Percentiles rank a stretch among this genome's conserved stretches.
Evolutionary conservation across 2,329 filamentous ascomycete genomes (phyloP).

Genomic region (Aspergillus sp.): DNA sequence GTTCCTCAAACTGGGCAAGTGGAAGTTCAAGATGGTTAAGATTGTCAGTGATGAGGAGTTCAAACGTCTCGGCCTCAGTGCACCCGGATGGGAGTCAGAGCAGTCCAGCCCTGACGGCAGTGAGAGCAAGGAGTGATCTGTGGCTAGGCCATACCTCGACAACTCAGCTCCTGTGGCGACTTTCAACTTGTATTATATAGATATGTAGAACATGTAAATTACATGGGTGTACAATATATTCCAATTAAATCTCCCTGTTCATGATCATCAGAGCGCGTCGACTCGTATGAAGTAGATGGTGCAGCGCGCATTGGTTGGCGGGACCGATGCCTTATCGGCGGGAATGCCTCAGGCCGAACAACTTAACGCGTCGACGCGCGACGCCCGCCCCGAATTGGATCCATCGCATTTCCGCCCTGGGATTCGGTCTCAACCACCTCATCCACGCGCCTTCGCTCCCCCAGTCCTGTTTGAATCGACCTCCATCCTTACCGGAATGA

Average conservation of each 20-base stretch:
- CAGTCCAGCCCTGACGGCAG: not conserved
- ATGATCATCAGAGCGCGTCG: not conserved
- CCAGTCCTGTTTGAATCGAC: not conserved
- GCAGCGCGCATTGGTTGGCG: not conserved
- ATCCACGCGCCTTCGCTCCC: not conserved
- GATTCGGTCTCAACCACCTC: not conserved
- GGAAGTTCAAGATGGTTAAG: slow-evolving; percentile 58
- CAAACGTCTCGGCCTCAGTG: slow-evolving; percentile 43
- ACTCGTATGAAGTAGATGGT: no score
- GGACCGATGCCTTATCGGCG: not conserved
- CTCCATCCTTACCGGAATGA: not conserved
- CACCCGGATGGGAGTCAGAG: slow-evolving; percentile 51
- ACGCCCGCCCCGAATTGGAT: slow-evolving; percentile 19
- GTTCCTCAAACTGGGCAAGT: slow-evolving; percentile 60
- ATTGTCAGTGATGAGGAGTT: slow-evolving; percentile 57
- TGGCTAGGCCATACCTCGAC: not conserved
- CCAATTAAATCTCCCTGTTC: not conserved
- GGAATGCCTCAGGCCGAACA: slow-evolving; percentile 12
- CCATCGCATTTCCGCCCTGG: slow-evolving; percentile 10
- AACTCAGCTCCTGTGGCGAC: not conserved
- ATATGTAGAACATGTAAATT: not conserved
- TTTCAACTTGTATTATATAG: not conserved
- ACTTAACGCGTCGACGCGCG: slow-evolving; percentile 42
- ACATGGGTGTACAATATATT: not conserved
- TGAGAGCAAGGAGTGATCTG: not conserved